A percentile compares a stretch with the other conserved stretches of the same genome.
These are phyloP conservation scores for Phytophthora lateralis DNA, from an alignment of 352 stramenopile genomes.

Conservation along the genomic window DNA sequence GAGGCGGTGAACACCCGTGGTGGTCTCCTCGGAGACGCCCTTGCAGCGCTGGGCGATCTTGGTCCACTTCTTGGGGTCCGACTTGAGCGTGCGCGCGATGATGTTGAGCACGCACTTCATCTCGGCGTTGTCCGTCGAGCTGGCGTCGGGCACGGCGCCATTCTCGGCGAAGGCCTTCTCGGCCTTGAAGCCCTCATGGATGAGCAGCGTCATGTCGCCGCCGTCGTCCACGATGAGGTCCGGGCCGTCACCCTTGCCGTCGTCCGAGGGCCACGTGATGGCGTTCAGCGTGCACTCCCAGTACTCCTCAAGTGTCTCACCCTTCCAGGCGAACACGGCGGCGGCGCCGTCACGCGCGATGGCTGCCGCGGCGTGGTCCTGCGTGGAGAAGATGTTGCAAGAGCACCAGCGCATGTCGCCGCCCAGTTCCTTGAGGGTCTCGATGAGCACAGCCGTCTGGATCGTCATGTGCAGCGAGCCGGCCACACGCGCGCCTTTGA, in stretches of 20 bases:
- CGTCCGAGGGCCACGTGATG: conserved; percentile 96
- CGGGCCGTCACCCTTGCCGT: conserved; percentile 96
- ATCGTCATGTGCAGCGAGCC: conserved; percentile 99
- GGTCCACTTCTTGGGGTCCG: conserved; percentile 97
- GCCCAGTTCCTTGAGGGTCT: conserved; percentile 97
- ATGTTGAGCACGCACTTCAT: conserved; percentile 99
- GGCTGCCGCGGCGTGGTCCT: conserved; percentile 97
- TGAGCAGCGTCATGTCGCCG: conserved; percentile 98
- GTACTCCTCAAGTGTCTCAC: conserved; percentile 98
- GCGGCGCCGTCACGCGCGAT: conserved; percentile 96
- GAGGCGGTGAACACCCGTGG: conserved; percentile 97
- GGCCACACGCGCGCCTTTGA: conserved; percentile 92
- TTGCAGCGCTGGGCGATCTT: conserved; percentile 95
- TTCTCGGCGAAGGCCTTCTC: conserved; percentile 95
- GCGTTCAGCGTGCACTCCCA: conserved; percentile 99
- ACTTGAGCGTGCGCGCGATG: conserved; percentile 94
- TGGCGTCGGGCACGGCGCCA: conserved; percentile 94
- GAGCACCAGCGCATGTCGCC: conserved; percentile 98
- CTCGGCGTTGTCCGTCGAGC: conserved; percentile 96
- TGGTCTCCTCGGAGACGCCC: conserved; percentile 99
- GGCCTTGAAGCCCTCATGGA: conserved; percentile 98
- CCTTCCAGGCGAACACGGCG: conserved; percentile 99
- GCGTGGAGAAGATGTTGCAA: conserved; percentile 99
- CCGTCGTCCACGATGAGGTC: conserved; percentile 99
- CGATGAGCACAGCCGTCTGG: conserved; percentile 98